Evolutionary conservation across 768 basidiomycete genomes (phyloP), one percentile per base, ranked within the genome.

Genomic region (Tulasnella sp.): DNA sequence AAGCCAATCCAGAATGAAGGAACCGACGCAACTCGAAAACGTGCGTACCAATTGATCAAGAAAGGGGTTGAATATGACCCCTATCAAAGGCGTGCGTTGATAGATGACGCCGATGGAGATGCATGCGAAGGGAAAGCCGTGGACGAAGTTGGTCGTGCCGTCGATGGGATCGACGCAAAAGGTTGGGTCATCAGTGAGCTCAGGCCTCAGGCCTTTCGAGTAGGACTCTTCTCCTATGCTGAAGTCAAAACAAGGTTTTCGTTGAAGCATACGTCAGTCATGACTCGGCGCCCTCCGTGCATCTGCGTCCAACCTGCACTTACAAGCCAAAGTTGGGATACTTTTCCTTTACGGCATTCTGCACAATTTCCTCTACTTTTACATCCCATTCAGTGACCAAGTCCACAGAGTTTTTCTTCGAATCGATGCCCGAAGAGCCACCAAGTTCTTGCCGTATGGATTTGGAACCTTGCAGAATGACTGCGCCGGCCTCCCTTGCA

Each of bases 101-200:
- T 93, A 91, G 79, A 96, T 91, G 81, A 99, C 86, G 9, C 96
- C 96, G 74, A 99, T 89, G 23, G 96, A 98, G 83, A 96, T 93
- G 84, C 93, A 95, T 37, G 90, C 93, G 83, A 91, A 93, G 11
- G 95, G 94, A 83, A 96, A 93, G 48, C 91, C 91, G 81, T 93
- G 92, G 26, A 94, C 87, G 82, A 95, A 94, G 83, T 96, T 96
- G 61, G 94, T 95, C 3, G 94, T 96, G 18, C 94, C 93, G 82
- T 94, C 93, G 78, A 98, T 97, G 42, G 96, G 96, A 83, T 99
- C 96, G 67, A 97, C 93, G 82, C 97, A 98, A 86, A 93, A 99
- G 0, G 97, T 99, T 5, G 96, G 95, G 40, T 90, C 91, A 81
- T 98, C 93, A 0, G 93, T 94, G 77, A 97, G 84, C 15, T 90